Percentiles rank a stretch among this genome's conserved stretches.
These are phyloP conservation scores for Vitis rotundifolia DNA, from an alignment of 164 flowering plant genomes.

Conservation along the genomic window DNA sequence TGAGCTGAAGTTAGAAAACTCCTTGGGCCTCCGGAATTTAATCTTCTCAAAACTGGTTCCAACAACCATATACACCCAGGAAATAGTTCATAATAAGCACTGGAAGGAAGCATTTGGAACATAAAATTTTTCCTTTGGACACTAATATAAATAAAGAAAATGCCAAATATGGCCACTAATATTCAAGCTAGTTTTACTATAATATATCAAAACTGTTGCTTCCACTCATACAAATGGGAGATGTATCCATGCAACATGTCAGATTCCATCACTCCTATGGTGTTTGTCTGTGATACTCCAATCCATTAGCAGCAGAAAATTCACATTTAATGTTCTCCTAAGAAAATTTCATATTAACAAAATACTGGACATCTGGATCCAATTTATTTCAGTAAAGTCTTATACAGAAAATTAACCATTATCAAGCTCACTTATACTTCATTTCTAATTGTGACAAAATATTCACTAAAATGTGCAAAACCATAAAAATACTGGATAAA, in stretches of 20 bases:
- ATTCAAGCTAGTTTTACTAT: background rate
- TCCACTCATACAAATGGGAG: background rate
- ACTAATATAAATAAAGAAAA: background rate
- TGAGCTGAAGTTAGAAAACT: conserved; percentile 52
- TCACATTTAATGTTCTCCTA: background rate
- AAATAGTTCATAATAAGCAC: background rate
- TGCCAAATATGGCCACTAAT: background rate
- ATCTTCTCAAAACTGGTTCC: conserved; percentile 81
- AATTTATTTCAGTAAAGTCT: too few relatives aligned
- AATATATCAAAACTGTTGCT: background rate
- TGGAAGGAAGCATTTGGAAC: background rate
- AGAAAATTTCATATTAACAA: too few relatives aligned
- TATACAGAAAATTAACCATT: too few relatives aligned
- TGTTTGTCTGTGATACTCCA: background rate
- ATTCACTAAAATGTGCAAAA: too few relatives aligned
- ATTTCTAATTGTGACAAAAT: too few relatives aligned
- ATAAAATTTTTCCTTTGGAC: background rate
- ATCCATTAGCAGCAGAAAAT: background rate
- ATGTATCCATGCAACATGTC: background rate
- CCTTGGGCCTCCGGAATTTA: conserved; percentile 62
- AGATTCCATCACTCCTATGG: background rate
- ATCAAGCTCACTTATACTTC: too few relatives aligned
- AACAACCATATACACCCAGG: background rate
- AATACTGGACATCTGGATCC: too few relatives aligned
- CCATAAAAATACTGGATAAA: too few relatives aligned